Evolutionary conservation across 163 green algal genomes (phyloP).

Genomic region (Scenedesmus sp.): DNA sequence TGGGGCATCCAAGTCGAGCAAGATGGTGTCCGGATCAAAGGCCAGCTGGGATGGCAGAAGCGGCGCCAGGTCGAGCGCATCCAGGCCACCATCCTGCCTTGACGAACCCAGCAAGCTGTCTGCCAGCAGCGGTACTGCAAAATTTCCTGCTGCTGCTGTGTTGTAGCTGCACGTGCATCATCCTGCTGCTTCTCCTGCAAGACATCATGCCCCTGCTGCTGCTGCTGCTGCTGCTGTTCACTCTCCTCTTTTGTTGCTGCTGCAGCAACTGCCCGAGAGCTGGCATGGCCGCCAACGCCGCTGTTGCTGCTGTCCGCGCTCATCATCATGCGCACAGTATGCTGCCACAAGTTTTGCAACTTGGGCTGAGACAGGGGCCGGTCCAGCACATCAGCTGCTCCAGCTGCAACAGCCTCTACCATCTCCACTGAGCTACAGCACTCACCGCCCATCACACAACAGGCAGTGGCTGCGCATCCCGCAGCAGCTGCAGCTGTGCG

Average conservation of each 20-base stretch:
- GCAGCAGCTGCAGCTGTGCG: background rate
- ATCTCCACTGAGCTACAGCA: slow-evolving; percentile 65
- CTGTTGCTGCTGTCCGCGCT: background rate
- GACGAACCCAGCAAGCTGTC: background rate
- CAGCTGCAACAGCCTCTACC: slow-evolving; percentile 72
- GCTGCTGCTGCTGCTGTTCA: slow-evolving; percentile 10
- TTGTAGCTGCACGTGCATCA: background rate
- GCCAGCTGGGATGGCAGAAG: background rate
- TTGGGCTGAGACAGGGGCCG: slow-evolving; percentile 82
- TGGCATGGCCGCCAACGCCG: background rate
- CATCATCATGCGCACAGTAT: slow-evolving; percentile 82
- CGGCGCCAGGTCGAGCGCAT: background rate
- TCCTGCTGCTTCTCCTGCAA: background rate
- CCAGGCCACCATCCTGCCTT: background rate
- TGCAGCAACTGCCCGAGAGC: background rate
- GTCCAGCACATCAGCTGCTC: slow-evolving; percentile 85
- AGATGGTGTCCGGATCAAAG: slow-evolving; percentile 1
- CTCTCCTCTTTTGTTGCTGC: background rate
- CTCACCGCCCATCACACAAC: slow-evolving; percentile 75
- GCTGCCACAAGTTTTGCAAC: slow-evolving; percentile 91
- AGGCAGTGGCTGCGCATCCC: slow-evolving; percentile 48
- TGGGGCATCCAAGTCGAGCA: background rate
- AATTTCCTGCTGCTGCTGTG: background rate
- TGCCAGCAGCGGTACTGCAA: background rate
- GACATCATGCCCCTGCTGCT: background rate